phyloP scores from a whole-genome alignment of 176 grass and related monocot genomes.

The Avena sativa region DNA sequence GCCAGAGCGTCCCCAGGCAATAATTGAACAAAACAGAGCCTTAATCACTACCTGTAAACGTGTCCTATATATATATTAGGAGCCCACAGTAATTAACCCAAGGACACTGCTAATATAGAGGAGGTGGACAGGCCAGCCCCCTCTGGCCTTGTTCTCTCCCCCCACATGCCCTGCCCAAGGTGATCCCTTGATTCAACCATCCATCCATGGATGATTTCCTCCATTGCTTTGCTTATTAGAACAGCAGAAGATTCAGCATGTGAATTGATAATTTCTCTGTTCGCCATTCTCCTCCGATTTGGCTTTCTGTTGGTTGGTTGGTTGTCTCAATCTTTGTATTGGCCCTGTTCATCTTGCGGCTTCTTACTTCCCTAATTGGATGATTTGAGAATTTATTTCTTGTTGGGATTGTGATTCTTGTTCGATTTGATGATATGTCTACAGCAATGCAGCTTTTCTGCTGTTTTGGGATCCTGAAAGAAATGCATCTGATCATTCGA shows the following conservation, averaged over 20 bases:
- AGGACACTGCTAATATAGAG: slow-evolving; percentile 42
- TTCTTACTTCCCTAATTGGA: slow-evolving; percentile 6
- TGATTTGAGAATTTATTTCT: neutral
- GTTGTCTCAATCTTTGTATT: neutral
- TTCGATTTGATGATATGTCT: neutral
- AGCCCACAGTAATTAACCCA: slow-evolving; percentile 17
- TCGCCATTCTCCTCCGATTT: slow-evolving; percentile 5
- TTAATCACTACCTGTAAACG: slow-evolving; percentile 40
- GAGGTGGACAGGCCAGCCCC: slow-evolving; percentile 39
- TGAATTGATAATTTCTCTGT: neutral
- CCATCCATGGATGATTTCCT: neutral
- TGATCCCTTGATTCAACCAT: slow-evolving; percentile 33
- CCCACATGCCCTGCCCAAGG: slow-evolving; percentile 53
- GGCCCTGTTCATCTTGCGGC: slow-evolving; percentile 8
- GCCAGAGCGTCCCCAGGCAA: slow-evolving; percentile 40
- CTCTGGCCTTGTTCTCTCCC: slow-evolving; percentile 39
- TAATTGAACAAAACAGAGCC: slow-evolving; percentile 51
- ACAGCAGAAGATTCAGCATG: neutral
- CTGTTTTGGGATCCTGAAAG: slow-evolving; percentile 17
- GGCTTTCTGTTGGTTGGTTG: neutral
- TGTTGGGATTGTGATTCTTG: slow-evolving; percentile 13
- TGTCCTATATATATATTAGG: slow-evolving; percentile 41
- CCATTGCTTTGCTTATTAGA: slow-evolving; percentile 4
- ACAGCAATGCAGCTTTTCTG: neutral
- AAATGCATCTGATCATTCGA: slow-evolving; percentile 9